Base-by-base conservation (phyloP, 2,329 filamentous ascomycete genomes). In the Pestalotiopsis sp. region DNA sequence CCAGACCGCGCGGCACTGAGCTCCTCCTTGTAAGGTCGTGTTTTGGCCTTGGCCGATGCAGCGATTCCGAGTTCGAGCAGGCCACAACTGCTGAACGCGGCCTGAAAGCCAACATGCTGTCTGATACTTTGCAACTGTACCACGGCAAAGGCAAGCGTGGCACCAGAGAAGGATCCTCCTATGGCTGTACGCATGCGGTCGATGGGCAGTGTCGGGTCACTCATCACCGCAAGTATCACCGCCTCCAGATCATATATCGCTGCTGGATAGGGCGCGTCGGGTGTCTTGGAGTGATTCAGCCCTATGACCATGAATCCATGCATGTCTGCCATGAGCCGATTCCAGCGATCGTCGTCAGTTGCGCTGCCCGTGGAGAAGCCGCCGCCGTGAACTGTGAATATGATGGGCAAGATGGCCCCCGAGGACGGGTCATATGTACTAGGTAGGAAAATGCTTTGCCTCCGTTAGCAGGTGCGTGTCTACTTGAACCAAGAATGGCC, bases 301-400 rank as follows among this genome's bases (percentile, higher is more conserved):
- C 52, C 65, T 23, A 67, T 61, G 14, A 67, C 65, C 36, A 67
- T 67, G 31, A 67, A 12, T 5, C 65, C 31, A 27, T 67, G 65
- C 14, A 56, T 59, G 36, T 67, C 65, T 17, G 65, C 65, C 27
- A 67, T 38, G 6, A 67, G 65, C 17, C 65, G 52, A 67, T 67
- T 67, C 65, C 65, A 67, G 20, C 65, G 65, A 25, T 67, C 65
- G 36, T 67, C 65, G 31, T 67, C 65, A 13, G 65, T 61, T 61
- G 65, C 65, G 31, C 56, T 61, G 9, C 65, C 65, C 38, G 23
- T 67, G 7, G 65, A 59, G 31, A 67, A 67, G 12, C 65, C 65
- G 31, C 65, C 65, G 27, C 65, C 65, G 39, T 67, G 65, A 45
- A 67, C 31, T 12, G 65, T 67, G 31, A 67, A 67, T 23, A 67